Conservation (phyloP, 768 basidiomycete genomes). For the Filobasidium floriforme region DNA sequence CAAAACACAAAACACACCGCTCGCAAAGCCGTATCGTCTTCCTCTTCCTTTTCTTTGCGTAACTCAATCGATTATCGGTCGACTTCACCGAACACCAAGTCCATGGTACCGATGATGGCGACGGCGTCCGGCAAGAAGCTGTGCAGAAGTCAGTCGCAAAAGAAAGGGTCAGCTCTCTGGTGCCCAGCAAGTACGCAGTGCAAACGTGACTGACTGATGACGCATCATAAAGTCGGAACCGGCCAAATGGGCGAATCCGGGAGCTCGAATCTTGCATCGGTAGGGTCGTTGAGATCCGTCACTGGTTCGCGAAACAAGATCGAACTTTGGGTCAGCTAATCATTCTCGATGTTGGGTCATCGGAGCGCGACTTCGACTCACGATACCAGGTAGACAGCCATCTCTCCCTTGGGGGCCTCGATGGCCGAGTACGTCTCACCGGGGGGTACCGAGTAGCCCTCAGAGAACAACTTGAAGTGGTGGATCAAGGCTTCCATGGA, state of each 20-base stretch:
- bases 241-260: constrained; percentile 90
- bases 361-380: constrained; percentile 46
- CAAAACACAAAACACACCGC: too few species aligned
- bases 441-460: constrained; percentile 89
- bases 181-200: too few species aligned
- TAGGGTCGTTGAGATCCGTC: constrained; percentile 95
- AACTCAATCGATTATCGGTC: constrained; percentile 17
- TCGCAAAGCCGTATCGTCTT: background rate
- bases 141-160: constrained; percentile 43
- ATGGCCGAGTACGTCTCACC: constrained; percentile 91
- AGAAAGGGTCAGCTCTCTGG: background rate
- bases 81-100: constrained; percentile 44
- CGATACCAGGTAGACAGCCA: constrained; percentile 97
- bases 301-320: constrained; percentile 43
- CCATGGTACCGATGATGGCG: constrained; percentile 96
- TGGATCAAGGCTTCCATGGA: constrained; percentile 97
- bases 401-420: constrained; percentile 97
- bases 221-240: constrained; percentile 89
- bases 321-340: background rate
- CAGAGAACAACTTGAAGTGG: constrained; percentile 98
- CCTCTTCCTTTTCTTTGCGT: background rate
- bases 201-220: constrained; percentile 29
- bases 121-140: constrained; percentile 92
- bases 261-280: constrained; percentile 92
- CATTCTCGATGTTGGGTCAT: background rate